A percentile compares a stretch with the other conserved stretches of the same genome.
phyloP scores from a whole-genome alignment of 805 yeast species.

The Candida xiaguanensis region DNA sequence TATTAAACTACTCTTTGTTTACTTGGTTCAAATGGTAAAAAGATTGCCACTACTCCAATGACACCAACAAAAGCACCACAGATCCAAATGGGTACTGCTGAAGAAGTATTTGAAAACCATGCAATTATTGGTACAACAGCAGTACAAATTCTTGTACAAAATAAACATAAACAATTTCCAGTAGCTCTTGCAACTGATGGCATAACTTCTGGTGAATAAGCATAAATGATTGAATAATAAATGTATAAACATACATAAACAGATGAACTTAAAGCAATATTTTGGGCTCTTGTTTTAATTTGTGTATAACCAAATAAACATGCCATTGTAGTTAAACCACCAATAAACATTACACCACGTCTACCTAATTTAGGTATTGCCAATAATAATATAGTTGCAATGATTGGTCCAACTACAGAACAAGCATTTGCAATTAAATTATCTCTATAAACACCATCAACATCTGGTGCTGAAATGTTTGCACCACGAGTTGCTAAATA shows the following conservation, averaged over 20 bases:
- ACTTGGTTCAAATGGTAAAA: slow-evolving; percentile 33
- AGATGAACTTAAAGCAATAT: slow-evolving; percentile 46
- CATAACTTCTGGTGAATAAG: slow-evolving; percentile 37
- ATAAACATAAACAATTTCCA: slow-evolving; percentile 32
- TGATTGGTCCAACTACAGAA: slow-evolving; percentile 27
- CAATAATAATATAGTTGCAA: slow-evolving; percentile 22
- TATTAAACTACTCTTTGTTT: slow-evolving; percentile 23
- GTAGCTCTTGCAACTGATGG: slow-evolving; percentile 34
- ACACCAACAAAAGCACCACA: slow-evolving; percentile 33
- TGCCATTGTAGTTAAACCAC: slow-evolving; percentile 52
- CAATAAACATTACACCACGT: slow-evolving; percentile 54
- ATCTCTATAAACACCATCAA: slow-evolving; percentile 22
- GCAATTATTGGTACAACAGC: slow-evolving; percentile 38
- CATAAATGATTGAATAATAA: slow-evolving; percentile 33
- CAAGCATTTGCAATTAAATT: slow-evolving; percentile 24
- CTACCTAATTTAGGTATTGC: slow-evolving; percentile 41
- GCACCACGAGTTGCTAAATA: slow-evolving; percentile 52
- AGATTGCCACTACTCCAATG: slow-evolving; percentile 28
- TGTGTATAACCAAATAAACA: slow-evolving; percentile 60
- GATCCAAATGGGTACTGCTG: slow-evolving; percentile 33
- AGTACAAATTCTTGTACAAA: slow-evolving; percentile 30
- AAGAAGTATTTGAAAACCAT: slow-evolving; percentile 23
- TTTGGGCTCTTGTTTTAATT: slow-evolving; percentile 44
- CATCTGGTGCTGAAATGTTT: slow-evolving; percentile 30
- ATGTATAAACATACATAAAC: slow-evolving; percentile 40